Evolutionary conservation across 2,329 filamentous ascomycete genomes (phyloP).

Genomic region (Colletotrichum incanum): DNA sequence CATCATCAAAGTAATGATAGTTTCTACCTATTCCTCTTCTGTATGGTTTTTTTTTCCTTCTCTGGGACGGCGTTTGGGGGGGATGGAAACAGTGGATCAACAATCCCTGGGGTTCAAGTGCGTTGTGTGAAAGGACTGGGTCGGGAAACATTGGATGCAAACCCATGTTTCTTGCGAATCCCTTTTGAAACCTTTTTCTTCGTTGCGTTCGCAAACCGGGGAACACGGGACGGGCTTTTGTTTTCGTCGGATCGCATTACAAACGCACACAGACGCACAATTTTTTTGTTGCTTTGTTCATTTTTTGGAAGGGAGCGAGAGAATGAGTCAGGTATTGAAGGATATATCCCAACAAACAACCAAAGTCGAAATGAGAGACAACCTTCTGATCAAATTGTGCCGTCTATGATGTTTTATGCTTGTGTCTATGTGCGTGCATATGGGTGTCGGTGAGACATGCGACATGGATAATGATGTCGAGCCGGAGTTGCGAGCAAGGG

Average conservation of each 20-base stretch:
- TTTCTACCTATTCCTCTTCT: slow-evolving; percentile 3
- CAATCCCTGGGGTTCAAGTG: not conserved
- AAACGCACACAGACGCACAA: not conserved
- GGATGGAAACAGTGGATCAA: slow-evolving; percentile 21
- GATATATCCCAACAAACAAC: slow-evolving; percentile 12
- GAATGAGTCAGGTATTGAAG: not conserved
- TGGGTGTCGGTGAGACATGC: not conserved
- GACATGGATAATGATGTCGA: not conserved
- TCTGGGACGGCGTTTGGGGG: slow-evolving; percentile 18
- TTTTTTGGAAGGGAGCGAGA: not conserved
- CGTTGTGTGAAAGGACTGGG: slow-evolving; percentile 8
- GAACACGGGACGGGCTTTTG: slow-evolving; percentile 14
- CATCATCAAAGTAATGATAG: slow-evolving; percentile 40
- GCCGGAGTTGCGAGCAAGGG: no score
- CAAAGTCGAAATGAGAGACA: slow-evolving; percentile 7
- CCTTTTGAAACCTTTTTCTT: not conserved
- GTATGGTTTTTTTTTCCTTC: not conserved
- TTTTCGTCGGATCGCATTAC: slow-evolving; percentile 6
- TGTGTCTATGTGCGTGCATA: not conserved
- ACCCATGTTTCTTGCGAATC: not conserved
- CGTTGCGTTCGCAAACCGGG: slow-evolving; percentile 5
- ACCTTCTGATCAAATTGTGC: not conserved
- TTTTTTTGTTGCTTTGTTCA: not conserved
- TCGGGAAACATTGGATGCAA: not conserved
- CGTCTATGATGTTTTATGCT: not conserved